phyloP scores from a whole-genome alignment of 2,329 filamentous ascomycete genomes.

The Diaporthe sp. region DNA sequence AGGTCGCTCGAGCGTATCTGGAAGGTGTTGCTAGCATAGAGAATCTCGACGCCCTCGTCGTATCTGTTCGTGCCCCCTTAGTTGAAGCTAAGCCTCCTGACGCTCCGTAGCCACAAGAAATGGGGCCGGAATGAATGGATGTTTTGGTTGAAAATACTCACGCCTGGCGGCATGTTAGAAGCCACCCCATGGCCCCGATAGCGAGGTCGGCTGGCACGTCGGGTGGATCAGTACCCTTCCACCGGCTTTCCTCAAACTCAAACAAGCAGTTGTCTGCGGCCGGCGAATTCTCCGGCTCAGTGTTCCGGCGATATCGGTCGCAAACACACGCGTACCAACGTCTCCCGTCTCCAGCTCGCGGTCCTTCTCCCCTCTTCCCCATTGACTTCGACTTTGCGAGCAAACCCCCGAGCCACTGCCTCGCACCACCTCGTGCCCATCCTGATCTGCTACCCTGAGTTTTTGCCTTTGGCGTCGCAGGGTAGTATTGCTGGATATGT shows the following conservation, averaged over 20 bases:
- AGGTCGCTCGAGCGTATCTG: too few relatives aligned
- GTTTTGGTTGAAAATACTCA: not conserved
- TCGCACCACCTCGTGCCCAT: not conserved
- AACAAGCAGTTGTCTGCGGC: not conserved
- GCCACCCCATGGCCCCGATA: slow-evolving; percentile 4
- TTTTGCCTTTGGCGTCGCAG: not conserved
- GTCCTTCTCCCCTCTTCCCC: not conserved
- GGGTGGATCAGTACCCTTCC: not conserved
- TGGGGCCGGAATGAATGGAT: not conserved
- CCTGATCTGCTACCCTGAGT: not conserved
- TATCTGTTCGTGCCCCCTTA: too few relatives aligned
- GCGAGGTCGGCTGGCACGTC: not conserved
- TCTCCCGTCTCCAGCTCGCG: not conserved
- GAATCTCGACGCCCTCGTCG: too few relatives aligned
- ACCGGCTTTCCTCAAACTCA: not conserved
- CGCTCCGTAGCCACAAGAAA: not conserved
- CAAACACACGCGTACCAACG: not conserved
- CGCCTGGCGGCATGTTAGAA: not conserved
- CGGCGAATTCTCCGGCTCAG: not conserved
- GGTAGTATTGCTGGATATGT: not conserved
- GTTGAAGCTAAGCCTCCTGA: not conserved
- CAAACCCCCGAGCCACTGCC: not conserved
- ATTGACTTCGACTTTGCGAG: not conserved
- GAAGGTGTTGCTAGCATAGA: too few relatives aligned
- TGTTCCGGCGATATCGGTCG: not conserved